Conservation (phyloP, 2,329 filamentous ascomycete species). For the Monilinia aucupariae region DNA sequence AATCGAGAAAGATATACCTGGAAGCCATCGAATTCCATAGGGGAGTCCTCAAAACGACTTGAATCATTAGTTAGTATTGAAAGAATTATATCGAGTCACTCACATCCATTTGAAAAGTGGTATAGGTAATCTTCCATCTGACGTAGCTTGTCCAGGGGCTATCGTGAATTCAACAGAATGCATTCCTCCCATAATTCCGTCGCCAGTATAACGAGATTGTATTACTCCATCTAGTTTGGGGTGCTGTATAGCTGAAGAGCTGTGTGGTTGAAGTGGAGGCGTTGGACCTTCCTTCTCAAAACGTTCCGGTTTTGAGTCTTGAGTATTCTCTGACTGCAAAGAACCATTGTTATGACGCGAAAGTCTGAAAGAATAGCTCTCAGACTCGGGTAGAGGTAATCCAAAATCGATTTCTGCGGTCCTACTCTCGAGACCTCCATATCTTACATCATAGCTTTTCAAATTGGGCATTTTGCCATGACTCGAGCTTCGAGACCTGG, state of each 20-base stretch:
- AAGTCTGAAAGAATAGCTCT: conserved; percentile 2
- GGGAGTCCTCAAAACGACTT: conserved; percentile 9
- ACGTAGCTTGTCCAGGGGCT: not conserved
- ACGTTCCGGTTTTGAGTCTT: not conserved
- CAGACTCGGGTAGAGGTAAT: not conserved
- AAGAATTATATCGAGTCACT: not conserved
- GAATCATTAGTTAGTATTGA: not conserved
- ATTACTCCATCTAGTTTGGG: conserved; percentile 1
- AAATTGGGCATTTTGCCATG: not conserved
- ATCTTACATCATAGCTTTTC: not conserved
- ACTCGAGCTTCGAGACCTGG: conserved; percentile 1
- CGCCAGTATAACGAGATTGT: conserved; percentile 3
- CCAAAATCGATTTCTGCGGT: not conserved
- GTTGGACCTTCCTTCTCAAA: not conserved
- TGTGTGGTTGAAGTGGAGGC: not conserved
- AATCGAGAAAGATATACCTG: not conserved
- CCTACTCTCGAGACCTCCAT: not conserved
- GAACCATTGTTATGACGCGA: not conserved
- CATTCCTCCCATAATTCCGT: conserved; percentile 4
- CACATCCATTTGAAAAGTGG: conserved; percentile 10
- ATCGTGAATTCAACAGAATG: not conserved
- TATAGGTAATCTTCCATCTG: not conserved
- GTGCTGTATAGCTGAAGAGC: not conserved
- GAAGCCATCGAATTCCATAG: conserved; percentile 12
- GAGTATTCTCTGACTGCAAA: not conserved